A percentile compares a stretch with the other conserved stretches of the same genome.
These are phyloP conservation scores for Wickerhamomyces rabaulensis DNA, from an alignment of 805 yeast genomes.

Conservation along the genomic window DNA sequence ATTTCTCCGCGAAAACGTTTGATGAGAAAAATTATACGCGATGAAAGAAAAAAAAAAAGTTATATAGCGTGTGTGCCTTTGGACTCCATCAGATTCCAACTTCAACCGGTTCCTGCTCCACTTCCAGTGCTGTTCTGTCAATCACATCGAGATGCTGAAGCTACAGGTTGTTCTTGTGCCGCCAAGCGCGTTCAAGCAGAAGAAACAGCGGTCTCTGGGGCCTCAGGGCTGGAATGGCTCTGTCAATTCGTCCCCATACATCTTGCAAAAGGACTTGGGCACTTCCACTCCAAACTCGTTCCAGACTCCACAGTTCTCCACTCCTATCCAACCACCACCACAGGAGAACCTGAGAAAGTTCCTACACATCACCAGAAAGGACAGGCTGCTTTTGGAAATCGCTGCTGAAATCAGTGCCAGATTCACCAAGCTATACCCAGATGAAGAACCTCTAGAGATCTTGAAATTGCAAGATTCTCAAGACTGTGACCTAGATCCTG, in stretches of 20 bases:
- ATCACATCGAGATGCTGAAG: slow-evolving; percentile 30
- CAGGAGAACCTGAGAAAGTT: slow-evolving; percentile 42
- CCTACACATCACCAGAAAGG: slow-evolving; percentile 54
- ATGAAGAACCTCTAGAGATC: slow-evolving; percentile 48
- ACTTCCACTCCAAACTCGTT: slow-evolving; percentile 9
- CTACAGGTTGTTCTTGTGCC: slow-evolving; percentile 41
- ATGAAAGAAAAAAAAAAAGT: too few relatives aligned
- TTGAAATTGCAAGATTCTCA: slow-evolving; percentile 61
- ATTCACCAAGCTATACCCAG: slow-evolving; percentile 61
- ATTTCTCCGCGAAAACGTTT: too few relatives aligned
- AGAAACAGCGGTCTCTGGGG: not conserved
- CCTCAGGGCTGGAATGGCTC: not conserved
- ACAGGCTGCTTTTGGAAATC: slow-evolving; percentile 41
- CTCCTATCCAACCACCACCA: slow-evolving; percentile 17
- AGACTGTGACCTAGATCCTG: slow-evolving; percentile 77
- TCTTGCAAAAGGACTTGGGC: slow-evolving; percentile 4
- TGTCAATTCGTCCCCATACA: slow-evolving; percentile 9
- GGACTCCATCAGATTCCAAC: too few relatives aligned
- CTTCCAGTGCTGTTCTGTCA: too few relatives aligned
- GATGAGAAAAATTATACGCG: too few relatives aligned
- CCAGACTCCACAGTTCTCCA: slow-evolving; percentile 1
- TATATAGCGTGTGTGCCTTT: too few relatives aligned
- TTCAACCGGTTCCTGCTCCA: not conserved
- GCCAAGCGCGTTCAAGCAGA: slow-evolving; percentile 27
- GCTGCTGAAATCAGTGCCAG: slow-evolving; percentile 50